Conservation (phyloP, 495 filamentous ascomycete species). For the Endocarpon pusillum region DNA sequence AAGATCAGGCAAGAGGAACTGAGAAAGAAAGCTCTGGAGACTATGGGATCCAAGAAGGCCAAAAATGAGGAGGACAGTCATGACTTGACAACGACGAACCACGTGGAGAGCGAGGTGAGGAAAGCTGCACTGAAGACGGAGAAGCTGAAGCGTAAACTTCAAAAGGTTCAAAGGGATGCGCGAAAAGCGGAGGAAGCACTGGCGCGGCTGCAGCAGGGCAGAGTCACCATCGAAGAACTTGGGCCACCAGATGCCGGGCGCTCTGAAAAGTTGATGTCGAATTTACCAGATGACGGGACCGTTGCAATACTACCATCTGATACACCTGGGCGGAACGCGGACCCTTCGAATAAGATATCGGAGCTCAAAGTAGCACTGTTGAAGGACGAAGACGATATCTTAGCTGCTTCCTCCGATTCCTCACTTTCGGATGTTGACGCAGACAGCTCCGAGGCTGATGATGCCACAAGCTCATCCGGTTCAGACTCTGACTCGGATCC, state of each 20-base stretch:
- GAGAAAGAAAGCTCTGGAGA: constrained; percentile 10
- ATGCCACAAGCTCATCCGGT: not conserved
- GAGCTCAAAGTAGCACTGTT: constrained; percentile 1
- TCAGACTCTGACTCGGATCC: constrained; percentile 18
- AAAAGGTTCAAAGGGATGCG: constrained; percentile 29
- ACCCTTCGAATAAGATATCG: constrained; percentile 5
- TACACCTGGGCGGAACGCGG: constrained; percentile 1
- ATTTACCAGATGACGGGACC: not conserved
- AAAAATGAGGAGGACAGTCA: constrained; percentile 13
- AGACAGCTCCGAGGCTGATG: constrained; percentile 1
- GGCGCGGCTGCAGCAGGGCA: constrained; percentile 22
- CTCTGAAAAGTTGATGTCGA: not conserved
- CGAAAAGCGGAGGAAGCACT: constrained; percentile 31
- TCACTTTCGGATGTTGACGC: constrained; percentile 12
- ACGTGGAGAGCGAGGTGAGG: constrained; percentile 20
- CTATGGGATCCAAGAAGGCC: constrained; percentile 13
- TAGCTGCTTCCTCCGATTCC: constrained; percentile 4
- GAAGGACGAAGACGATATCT: constrained; percentile 1
- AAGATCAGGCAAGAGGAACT: constrained; percentile 5
- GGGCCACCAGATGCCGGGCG: not conserved
- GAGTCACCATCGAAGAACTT: constrained; percentile 18
- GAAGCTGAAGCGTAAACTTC: constrained; percentile 28
- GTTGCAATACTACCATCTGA: not conserved
- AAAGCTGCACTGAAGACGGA: constrained; percentile 33
- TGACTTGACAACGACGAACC: constrained; percentile 13